phyloP scores from a whole-genome alignment of 768 basidiomycete genomes.

The Naganishia kalamii region DNA sequence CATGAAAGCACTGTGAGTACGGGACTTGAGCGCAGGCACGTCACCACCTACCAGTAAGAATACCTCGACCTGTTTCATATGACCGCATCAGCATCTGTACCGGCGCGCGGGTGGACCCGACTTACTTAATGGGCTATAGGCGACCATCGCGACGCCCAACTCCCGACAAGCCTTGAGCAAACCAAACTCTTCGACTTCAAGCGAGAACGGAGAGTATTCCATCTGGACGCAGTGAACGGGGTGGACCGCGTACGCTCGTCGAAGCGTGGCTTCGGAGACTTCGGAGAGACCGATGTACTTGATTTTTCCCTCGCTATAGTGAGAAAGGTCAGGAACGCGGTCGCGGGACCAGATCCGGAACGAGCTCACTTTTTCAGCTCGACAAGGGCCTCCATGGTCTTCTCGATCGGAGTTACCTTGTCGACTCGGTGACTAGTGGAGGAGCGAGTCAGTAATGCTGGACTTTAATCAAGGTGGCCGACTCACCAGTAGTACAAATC shows the following conservation, averaged over 20 bases:
- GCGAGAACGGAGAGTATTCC: conserved; percentile 22
- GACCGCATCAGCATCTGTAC: neutral
- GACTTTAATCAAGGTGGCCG: no score
- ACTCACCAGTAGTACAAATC: conserved; percentile 27
- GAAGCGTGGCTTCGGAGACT: conserved; percentile 51
- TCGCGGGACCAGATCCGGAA: neutral
- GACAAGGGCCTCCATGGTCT: conserved; percentile 27
- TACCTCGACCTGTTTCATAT: conserved; percentile 48
- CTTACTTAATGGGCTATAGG: conserved; percentile 52
- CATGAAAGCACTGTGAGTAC: neutral
- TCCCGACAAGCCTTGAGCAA: conserved; percentile 52
- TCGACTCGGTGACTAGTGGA: conserved; percentile 36
- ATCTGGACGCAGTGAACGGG: conserved; percentile 28
- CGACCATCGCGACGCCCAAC: conserved; percentile 53
- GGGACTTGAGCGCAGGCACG: conserved; percentile 14
- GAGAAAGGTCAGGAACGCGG: neutral
- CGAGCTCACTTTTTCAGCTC: conserved; percentile 24
- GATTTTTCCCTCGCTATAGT: conserved; percentile 50
- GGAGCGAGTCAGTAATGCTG: neutral
- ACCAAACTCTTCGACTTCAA: conserved; percentile 29
- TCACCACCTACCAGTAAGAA: conserved; percentile 48
- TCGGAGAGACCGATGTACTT: conserved; percentile 57
- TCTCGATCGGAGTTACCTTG: conserved; percentile 32
- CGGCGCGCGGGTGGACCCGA: neutral
- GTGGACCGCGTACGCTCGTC: conserved; percentile 50